Conservation (phyloP, 164 flowering plant genomes). For the Aristolochia californica region DNA sequence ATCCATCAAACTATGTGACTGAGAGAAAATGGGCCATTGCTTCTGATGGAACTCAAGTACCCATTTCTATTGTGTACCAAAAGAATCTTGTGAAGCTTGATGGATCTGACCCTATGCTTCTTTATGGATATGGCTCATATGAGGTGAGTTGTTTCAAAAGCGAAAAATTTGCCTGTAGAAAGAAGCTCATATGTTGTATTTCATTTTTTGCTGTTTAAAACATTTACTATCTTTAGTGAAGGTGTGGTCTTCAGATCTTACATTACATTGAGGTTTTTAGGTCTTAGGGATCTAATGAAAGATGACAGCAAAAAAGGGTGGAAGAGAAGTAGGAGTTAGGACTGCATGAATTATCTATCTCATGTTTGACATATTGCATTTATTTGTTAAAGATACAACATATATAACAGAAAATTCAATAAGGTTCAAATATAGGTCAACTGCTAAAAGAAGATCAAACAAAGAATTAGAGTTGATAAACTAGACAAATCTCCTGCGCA, state of each 20-base stretch:
- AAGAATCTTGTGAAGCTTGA: constrained; percentile 28
- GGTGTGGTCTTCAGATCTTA: no score
- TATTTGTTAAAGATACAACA: no score
- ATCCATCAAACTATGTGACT: constrained; percentile 62
- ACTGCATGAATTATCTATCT: no score
- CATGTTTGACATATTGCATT: no score
- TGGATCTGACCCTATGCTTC: constrained; percentile 78
- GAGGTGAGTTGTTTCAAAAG: constrained; percentile 41
- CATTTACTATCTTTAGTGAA: background rate
- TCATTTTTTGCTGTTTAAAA: background rate
- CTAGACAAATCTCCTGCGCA: no score
- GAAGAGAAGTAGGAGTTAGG: no score
- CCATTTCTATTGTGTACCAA: constrained; percentile 27
- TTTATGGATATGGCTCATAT: constrained; percentile 94
- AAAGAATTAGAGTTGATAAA: no score
- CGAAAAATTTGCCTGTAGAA: background rate
- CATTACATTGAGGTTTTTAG: background rate
- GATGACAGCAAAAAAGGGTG: no score
- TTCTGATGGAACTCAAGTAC: constrained; percentile 69
- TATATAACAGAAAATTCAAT: no score
- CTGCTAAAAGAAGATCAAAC: no score
- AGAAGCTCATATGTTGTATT: background rate
- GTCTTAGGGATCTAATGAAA: background rate
- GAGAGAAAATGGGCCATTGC: constrained; percentile 86
- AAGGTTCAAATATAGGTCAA: no score